Percentiles rank a stretch among this genome's conserved stretches.
Evolutionary conservation across 805 yeast genomes (phyloP).

Genomic region (Lachancea nothofagi): DNA sequence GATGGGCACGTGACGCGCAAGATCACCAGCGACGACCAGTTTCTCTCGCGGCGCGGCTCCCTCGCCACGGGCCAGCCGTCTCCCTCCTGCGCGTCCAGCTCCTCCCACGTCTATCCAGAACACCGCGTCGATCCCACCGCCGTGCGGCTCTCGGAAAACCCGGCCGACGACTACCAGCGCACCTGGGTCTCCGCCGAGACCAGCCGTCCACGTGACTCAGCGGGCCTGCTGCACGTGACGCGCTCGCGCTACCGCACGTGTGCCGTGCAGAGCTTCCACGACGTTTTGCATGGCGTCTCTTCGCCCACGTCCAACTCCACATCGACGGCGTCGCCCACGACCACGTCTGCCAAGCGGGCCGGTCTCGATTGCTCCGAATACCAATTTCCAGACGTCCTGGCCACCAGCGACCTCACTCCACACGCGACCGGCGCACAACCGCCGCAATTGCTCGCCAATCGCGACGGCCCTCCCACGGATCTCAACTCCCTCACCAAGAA

Average conservation of each 20-base stretch:
- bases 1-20: too few species aligned
- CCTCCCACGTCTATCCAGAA: conserved; percentile 11
- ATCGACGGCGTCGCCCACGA: neutral
- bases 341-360: conserved; percentile 1
- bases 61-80: too few species aligned
- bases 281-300: conserved; percentile 2
- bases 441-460: neutral
- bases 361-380: conserved; percentile 28
- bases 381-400: conserved; percentile 23
- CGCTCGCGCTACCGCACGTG: conserved; percentile 8
- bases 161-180: conserved; percentile 33
- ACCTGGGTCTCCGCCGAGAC: conserved; percentile 15
- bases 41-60: too few species aligned
- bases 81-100: neutral
- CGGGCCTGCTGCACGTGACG: conserved; percentile 4
- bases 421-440: neutral
- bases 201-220: neutral
- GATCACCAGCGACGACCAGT: neutral
- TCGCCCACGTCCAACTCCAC: neutral
- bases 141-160: conserved; percentile 19
- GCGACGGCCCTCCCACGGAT: conserved; percentile 8
- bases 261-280: conserved; percentile 11
- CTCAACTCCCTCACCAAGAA: conserved; percentile 23
- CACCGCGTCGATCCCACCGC: conserved; percentile 15
- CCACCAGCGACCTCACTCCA: neutral